Evolutionary conservation across 2,329 filamentous ascomycete genomes (phyloP), one percentile per base, ranked within the genome.

Genomic region (Talaromyces amestolkiae): DNA sequence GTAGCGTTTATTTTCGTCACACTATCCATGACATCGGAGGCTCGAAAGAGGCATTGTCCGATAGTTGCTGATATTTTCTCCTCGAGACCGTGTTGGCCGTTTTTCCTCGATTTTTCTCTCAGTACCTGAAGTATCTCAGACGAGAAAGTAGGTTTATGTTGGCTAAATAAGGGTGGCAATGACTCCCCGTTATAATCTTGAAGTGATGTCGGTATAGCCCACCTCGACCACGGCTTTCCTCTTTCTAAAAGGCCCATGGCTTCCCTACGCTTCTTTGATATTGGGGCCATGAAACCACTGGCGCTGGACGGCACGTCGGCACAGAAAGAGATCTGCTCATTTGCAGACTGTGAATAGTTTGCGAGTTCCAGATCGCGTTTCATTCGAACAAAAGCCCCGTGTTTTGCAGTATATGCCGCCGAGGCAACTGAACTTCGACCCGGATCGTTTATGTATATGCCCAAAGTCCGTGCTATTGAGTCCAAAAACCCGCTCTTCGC

Each of bases 41-140:
- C 71, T 47, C 71, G 45, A 62, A 80, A 79, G n/a, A 80, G 70
- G 66, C 76, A 78, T 63, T 72, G 76, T n/a, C 78, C 78, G 61
- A 77, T 71, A 2, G 74, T 68, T 24, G 77, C 78, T 24, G 74
- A 77, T 27, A 80, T 64, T 11, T 70, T 74, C 66, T 80, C 78
- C 22, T 71, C 70, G 1, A 74, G 61, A 15, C 67, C 65, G 7
- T 58, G 63, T 19, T 65, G 65, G 10, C 27, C 43, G 6, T 39
- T 19, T 1, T 37, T 11, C 2, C 33, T 22, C 10, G 65, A 66
- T 4, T 64, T 45, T 27, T 67, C 62, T 54, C 72, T 69, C 35
- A 78, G 72, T 17, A 77, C 58, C 47, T 72, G 75, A 7, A 78
- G 64, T 41, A 78, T 70, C 49, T 74, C 72, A 53, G 71, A 68